A percentile compares a stretch with the other conserved stretches of the same genome.
Evolutionary conservation across 192 early-diverging fungal genomes (phyloP).

Genomic region (Gamsiella multidivaricata): DNA sequence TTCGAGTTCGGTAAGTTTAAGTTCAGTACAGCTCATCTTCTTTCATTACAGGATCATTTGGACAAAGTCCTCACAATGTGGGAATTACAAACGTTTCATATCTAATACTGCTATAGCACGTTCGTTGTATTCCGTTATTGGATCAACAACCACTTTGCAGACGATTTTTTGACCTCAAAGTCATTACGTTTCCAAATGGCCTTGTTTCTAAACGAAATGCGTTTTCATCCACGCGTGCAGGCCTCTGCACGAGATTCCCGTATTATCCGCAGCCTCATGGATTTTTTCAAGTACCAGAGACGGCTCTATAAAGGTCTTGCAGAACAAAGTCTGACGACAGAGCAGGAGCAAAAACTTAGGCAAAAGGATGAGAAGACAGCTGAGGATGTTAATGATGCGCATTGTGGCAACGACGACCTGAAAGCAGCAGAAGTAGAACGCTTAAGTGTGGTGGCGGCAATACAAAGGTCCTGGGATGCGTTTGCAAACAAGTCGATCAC

Average conservation of each 20-base stretch:
- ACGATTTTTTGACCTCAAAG: constrained; percentile 61
- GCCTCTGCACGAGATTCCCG: constrained; percentile 56
- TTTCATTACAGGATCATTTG: no score
- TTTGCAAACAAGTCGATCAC: background rate
- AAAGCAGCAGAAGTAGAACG: constrained; percentile 13
- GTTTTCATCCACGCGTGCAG: constrained; percentile 45
- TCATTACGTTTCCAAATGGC: constrained; percentile 62
- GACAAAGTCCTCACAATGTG: no score
- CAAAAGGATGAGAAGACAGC: background rate
- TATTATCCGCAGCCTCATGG: constrained; percentile 58
- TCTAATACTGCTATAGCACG: constrained; percentile 31
- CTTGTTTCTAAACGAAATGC: constrained; percentile 57
- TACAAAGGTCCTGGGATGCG: background rate
- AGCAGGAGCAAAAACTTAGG: background rate
- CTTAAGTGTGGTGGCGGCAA: background rate
- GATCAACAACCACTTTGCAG: constrained; percentile 62
- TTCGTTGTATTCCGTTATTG: constrained; percentile 68
- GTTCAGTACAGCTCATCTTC: background rate
- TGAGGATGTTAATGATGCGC: background rate
- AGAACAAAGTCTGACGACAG: constrained; percentile 8
- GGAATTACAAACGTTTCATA: no score
- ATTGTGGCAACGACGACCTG: background rate
- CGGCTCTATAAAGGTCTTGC: constrained; percentile 28
- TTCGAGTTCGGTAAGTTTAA: constrained; percentile 58
- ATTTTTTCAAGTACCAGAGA: constrained; percentile 59